Conservation (phyloP, 768 basidiomycete species). For the Strobilomyces dryophilus region DNA sequence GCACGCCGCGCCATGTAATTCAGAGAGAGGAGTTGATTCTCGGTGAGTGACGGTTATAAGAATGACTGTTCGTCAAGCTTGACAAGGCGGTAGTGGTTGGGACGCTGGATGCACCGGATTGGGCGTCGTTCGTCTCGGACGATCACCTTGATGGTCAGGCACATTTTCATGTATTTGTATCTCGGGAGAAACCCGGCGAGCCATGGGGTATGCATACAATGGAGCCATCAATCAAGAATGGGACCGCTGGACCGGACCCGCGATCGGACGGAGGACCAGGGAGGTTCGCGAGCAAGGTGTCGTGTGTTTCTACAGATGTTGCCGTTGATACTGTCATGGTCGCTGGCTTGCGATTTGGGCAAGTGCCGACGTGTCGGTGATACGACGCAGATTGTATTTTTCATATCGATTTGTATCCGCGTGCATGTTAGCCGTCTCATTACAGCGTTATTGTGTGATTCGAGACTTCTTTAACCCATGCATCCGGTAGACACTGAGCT, state of each 20-base stretch:
- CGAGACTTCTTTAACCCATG: too few relatives aligned
- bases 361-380: constrained; percentile 44
- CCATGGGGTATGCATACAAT: constrained; percentile 75
- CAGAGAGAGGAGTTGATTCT: constrained; percentile 58
- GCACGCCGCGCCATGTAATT: constrained; percentile 42
- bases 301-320: constrained; percentile 29
- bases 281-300: constrained; percentile 51
- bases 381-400: background rate
- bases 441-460: too few relatives aligned
- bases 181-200: constrained; percentile 44
- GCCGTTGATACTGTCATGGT: constrained; percentile 54
- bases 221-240: constrained; percentile 44
- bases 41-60: constrained; percentile 19
- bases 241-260: constrained; percentile 45
- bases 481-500: too few relatives aligned
- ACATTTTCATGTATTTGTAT: constrained; percentile 66
- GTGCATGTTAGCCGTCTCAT: background rate
- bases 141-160: constrained; percentile 59
- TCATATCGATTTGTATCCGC: constrained; percentile 14
- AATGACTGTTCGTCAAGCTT: background rate
- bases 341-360: constrained; percentile 61
- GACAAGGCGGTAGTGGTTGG: constrained; percentile 50
- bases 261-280: constrained; percentile 36
- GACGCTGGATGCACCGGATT: constrained; percentile 63
- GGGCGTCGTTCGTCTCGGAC: constrained; percentile 74